A percentile compares a stretch with the other conserved stretches of the same genome.
phyloP scores from a whole-genome alignment of 306 rosid species.

The Fragaria nilgerrensis region DNA sequence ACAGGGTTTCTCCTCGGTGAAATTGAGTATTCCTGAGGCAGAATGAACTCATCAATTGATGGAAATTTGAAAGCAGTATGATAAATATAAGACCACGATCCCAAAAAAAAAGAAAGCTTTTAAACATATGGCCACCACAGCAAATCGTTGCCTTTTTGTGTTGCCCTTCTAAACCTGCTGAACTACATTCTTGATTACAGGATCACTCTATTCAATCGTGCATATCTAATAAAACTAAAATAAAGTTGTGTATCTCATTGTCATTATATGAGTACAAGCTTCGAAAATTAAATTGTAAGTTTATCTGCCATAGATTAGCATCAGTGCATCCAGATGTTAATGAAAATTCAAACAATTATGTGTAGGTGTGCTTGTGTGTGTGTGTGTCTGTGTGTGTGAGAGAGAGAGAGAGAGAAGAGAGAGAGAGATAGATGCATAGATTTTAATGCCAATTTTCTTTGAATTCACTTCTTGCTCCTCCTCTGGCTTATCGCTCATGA shows the following conservation, averaged over 20 bases:
- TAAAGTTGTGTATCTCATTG: not conserved
- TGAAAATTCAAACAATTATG: not conserved
- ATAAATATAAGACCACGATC: not conserved
- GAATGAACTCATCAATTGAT: slow-evolving; percentile 15
- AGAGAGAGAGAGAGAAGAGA: slow-evolving; percentile 23
- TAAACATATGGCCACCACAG: not conserved
- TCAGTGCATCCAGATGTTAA: not conserved
- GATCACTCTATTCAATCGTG: not conserved
- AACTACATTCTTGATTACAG: not conserved
- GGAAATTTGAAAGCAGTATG: not conserved
- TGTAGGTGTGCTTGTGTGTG: not conserved
- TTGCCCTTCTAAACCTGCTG: not conserved
- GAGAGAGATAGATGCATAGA: not conserved
- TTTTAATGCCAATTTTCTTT: slow-evolving; percentile 53
- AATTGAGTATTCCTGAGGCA: slow-evolving; percentile 65
- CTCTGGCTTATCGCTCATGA: slow-evolving; percentile 83
- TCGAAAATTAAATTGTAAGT: not conserved
- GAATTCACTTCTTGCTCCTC: slow-evolving; percentile 88
- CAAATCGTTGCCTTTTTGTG: not conserved
- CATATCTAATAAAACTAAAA: not conserved
- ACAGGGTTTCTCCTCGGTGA: slow-evolving; percentile 60
- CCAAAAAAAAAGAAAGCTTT: too few relatives aligned
- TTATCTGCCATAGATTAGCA: not conserved
- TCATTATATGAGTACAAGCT: not conserved
- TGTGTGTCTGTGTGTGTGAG: not conserved